Base-by-base conservation (phyloP, 352 stramenopile species). In the Phytophthora multivora region DNA sequence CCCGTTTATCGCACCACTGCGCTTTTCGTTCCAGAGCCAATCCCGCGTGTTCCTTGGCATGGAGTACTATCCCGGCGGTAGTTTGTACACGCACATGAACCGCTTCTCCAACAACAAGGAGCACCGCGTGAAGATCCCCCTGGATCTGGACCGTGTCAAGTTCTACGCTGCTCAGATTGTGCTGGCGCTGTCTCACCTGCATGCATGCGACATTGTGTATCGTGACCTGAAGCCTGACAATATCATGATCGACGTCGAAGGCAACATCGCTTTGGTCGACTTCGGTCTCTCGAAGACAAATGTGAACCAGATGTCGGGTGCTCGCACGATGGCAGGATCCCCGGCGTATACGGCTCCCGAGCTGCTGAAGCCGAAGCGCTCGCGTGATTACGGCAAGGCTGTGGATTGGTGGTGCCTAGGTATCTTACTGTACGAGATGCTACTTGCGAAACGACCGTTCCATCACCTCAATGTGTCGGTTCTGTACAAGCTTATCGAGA, bases 181-280 rank as follows among this genome's bases (percentile, higher is more conserved):
- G 33, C 73, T 97, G 0, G 94, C 88, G 25, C 75, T 98, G 28
- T 95, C 86, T 33, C 90, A 97, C 61, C 51, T 98, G 13, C 94
- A 98, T 68, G 83, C 90, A 10, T 94, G 87, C 49, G 90, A 98
- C 73, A 97, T 98, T 66, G 90, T 98, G 11, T 98, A 98, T 71
- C 86, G 91, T 49, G 96, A 99, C 57, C 67, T 98, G 18, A 99
- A 99, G 59, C 96, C 96, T 2, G 93, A 98, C 63, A 98, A 98
- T 69, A 91, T 98, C 45, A 96, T 98, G 73, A 88, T 98, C 43
- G 95, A 98, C 66, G 79, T 93, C 8, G 88, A 96, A 31, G 95
- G 93, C 41, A 97, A 98, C 68, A 80, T 98, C 18, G 89, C 91
- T n/a, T 69, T 98, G 9, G 95, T 97, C 2, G 95, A 98, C 59